phyloP scores from a whole-genome alignment of 2,329 filamentous ascomycete species.

The Hypoxylon sp. region DNA sequence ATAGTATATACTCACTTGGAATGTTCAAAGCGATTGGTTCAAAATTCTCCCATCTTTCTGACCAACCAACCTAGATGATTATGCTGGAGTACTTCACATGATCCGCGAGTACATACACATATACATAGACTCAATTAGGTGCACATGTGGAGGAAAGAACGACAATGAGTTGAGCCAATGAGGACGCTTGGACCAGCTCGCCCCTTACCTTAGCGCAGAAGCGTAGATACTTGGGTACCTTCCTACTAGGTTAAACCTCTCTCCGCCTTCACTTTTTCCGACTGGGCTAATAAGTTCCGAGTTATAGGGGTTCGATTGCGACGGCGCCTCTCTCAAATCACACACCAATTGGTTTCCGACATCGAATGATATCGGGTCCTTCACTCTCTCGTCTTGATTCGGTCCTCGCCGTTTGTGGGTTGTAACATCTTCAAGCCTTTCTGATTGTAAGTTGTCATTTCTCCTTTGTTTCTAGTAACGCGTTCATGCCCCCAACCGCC shows the following conservation, averaged over 20 bases:
- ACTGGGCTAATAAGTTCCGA: constrained; percentile 35
- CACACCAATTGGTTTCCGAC: constrained; percentile 30
- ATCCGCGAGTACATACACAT: not conserved
- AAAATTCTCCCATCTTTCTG: not conserved
- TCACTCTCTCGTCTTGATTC: constrained; percentile 12
- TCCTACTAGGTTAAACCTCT: no score
- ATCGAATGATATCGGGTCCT: constrained; percentile 38
- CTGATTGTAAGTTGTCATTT: constrained; percentile 23
- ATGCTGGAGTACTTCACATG: not conserved
- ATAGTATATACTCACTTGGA: not conserved
- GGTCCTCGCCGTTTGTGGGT: constrained; percentile 21
- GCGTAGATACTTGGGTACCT: not conserved
- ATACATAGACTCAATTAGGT: not conserved
- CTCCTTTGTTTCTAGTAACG: constrained; percentile 24
- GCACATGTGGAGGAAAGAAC: not conserved
- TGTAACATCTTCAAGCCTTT: constrained; percentile 25
- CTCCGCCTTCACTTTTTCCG: constrained; percentile 39
- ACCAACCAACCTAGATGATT: no score
- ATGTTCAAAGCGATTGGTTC: not conserved
- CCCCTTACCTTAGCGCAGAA: constrained; percentile 29
- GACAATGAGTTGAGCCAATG: constrained; percentile 22
- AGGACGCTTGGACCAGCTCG: constrained; percentile 19
- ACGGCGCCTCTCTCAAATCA: constrained; percentile 35
- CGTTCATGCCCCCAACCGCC: constrained; percentile 16
- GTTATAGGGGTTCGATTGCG: constrained; percentile 40